Evolutionary conservation across 139 green algal species (phyloP).

Genomic region (Tetraselmis chui): DNA sequence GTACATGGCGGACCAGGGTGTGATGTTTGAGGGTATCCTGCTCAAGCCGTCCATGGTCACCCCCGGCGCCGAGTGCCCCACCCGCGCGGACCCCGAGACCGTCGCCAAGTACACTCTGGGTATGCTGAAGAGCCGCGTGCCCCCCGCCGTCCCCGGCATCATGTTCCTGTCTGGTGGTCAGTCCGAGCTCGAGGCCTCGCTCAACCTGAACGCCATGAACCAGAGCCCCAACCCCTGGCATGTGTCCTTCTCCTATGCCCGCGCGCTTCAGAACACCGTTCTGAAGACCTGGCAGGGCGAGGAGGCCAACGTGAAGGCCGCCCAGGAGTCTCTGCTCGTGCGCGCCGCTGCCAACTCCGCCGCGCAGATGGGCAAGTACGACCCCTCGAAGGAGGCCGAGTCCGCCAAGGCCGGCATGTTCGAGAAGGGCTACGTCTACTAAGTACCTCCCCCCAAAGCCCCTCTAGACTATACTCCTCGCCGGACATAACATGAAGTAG

Average conservation of each 20-base stretch:
- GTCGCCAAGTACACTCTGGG: constrained; percentile 75
- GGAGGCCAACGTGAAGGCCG: constrained; percentile 40
- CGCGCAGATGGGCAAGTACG: constrained; percentile 50
- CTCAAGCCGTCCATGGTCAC: constrained; percentile 67
- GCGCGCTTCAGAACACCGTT: constrained; percentile 66
- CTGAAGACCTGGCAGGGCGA: constrained; percentile 63
- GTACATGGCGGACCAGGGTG: constrained; percentile 88
- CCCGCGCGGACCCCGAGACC: constrained; percentile 33
- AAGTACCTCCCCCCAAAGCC: constrained; percentile 2
- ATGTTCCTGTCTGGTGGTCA: constrained; percentile 55
- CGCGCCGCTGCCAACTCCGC: constrained; percentile 67
- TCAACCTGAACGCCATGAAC: constrained; percentile 77
- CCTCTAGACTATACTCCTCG: background rate
- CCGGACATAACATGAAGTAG: too few species aligned
- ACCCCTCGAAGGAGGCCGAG: background rate
- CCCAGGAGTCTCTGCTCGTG: constrained; percentile 55
- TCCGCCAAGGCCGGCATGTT: background rate
- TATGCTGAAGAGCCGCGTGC: constrained; percentile 73
- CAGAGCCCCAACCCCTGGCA: constrained; percentile 71
- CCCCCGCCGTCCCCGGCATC: constrained; percentile 55
- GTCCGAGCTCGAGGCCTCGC: constrained; percentile 76
- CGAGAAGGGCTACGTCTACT: background rate
- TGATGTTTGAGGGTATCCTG: constrained; percentile 83
- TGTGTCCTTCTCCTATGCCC: constrained; percentile 87
- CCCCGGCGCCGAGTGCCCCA: background rate